phyloP scores from a whole-genome alignment of 768 basidiomycete species.

The Lanmaoa rubissima region DNA sequence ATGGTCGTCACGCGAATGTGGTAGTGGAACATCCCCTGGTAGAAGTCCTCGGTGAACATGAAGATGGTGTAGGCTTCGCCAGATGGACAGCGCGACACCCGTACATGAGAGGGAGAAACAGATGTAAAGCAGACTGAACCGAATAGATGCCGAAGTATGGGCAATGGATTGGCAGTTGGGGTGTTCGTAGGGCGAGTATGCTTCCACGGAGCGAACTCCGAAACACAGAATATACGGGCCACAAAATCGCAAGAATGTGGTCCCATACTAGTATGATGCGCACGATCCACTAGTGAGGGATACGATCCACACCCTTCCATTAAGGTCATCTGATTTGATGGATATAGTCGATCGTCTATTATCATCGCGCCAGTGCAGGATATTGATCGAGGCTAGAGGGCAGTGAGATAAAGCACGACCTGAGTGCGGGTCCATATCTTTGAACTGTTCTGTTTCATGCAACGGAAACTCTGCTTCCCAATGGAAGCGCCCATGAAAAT shows the following conservation, averaged over 20 bases:
- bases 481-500: background rate
- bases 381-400: constrained; percentile 30
- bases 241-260: constrained; percentile 45
- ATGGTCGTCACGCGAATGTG: constrained; percentile 32
- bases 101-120: constrained; percentile 41
- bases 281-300: background rate
- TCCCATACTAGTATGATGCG: constrained; percentile 33
- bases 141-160: constrained; percentile 23
- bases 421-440: constrained; percentile 34
- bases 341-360: constrained; percentile 22
- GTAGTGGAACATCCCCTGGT: constrained; percentile 53
- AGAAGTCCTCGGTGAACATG: constrained; percentile 42
- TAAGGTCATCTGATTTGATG: constrained; percentile 24
- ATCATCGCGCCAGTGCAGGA: constrained; percentile 40
- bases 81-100: constrained; percentile 27
- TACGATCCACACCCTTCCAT: constrained; percentile 32
- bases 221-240: constrained; percentile 52
- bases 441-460: constrained; percentile 23
- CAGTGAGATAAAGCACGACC: constrained; percentile 34
- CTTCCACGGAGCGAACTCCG: constrained; percentile 50
- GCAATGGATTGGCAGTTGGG: constrained; percentile 4
- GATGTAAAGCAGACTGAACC: constrained; percentile 38
- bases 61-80: constrained; percentile 38
- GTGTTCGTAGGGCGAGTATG: constrained; percentile 28
- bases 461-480: constrained; percentile 17